Conservation (phyloP, 2,329 filamentous ascomycete species). For the Penicillium sp. region DNA sequence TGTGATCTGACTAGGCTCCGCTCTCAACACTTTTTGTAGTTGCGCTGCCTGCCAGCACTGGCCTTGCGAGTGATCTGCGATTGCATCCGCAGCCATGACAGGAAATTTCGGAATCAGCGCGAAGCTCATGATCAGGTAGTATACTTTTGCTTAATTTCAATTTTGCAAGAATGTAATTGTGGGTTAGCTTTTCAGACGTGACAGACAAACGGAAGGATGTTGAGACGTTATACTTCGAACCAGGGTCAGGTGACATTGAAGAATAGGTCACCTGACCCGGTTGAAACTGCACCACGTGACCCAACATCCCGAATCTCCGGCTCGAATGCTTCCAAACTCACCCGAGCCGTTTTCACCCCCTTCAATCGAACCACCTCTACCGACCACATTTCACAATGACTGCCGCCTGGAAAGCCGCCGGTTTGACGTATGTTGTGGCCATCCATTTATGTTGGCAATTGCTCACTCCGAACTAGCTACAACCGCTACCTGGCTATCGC, state of each 20-base stretch:
- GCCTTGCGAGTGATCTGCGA: neutral
- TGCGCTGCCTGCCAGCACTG: neutral
- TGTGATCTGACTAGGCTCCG: too few species aligned
- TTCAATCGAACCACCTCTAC: slow-evolving; percentile 28
- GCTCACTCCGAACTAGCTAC: slow-evolving; percentile 64
- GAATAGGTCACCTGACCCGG: slow-evolving; percentile 4
- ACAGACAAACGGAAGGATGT: neutral
- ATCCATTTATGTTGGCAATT: slow-evolving; percentile 6
- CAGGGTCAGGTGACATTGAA: slow-evolving; percentile 21
- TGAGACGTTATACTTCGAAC: neutral
- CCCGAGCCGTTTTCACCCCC: slow-evolving; percentile 28
- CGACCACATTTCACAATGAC: slow-evolving; percentile 65
- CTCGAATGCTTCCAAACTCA: slow-evolving; percentile 30
- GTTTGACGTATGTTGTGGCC: slow-evolving; percentile 71
- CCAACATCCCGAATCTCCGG: slow-evolving; percentile 28
- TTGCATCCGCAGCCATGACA: neutral
- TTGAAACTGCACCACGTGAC: slow-evolving; percentile 23
- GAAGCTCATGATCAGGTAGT: too few species aligned
- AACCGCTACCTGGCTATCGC: slow-evolving; percentile 98
- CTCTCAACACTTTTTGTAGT: neutral
- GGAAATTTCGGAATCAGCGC: neutral
- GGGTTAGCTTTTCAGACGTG: neutral
- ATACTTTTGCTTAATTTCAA: too few species aligned
- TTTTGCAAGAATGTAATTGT: neutral
- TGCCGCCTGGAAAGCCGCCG: slow-evolving; percentile 97